Base-by-base conservation (phyloP, 1,139 yeast genomes). In the Wickerhamomyces sp. region DNA sequence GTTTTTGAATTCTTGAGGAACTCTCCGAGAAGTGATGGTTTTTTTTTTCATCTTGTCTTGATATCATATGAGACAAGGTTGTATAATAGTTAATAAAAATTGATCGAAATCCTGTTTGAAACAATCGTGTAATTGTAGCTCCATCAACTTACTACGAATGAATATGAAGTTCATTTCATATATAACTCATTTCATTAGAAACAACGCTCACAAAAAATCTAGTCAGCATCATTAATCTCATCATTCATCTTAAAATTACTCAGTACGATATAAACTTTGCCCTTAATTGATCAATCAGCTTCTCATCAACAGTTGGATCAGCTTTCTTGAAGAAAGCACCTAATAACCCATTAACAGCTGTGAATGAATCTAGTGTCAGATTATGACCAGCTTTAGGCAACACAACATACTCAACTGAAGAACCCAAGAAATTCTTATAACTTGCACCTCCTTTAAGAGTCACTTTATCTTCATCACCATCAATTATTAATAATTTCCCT, bases 301-400 rank as follows among this genome's bases (percentile, higher is more conserved):
- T n/a, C 23, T 36, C 40, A 18, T 38, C 40, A 9, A 38, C 9
- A 7, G 30, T 32, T 23, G 35, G 34, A n/a, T 38, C 35, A 14
- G 32, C 35, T 32, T 32, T 38, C 23, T 38, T 32, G 30, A 38
- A 38, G 30, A 38, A 38, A 3, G 18, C 13, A 6, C 10, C 37
- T 9, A 55, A 30, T 8, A 49, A 31, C 10, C 39, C 29, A 36
- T 54, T 55, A 10, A 57, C 41, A 32, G 47, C 42, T 7, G 47
- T 36, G 31, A 43, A 45, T 0, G 47, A 44, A 27, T 56, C 60
- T 13, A 57, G 35, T 34, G 48, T 48, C 38, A 56, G 29, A 37
- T 57, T 57, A 34, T 57, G 61, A 0, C 61, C 61, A 6, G 54
- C 50, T 11, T 48, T 39, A n/a, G 46, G 46, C 27, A 57, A 18